Evolutionary conservation across 2,329 filamentous ascomycete genomes (phyloP), one percentile per base, ranked within the genome.

Genomic region (Lecanoromycetidae sp.): DNA sequence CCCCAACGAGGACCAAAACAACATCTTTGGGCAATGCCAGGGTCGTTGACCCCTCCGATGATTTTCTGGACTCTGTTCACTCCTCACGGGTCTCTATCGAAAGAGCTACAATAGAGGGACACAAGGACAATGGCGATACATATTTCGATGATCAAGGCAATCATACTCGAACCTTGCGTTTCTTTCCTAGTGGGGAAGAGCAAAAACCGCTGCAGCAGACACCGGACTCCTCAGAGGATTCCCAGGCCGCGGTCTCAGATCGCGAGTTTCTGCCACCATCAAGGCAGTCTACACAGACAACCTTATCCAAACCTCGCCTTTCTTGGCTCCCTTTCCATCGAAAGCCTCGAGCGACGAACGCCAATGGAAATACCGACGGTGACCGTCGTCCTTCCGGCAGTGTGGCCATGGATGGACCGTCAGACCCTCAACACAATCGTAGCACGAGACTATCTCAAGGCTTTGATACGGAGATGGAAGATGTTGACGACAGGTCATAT

Each of bases 71-170:
- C n/a, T 43, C 30, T 15, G 40, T 17, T 36, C 42, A 46, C n/a
- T 46, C 43, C 17, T 44, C 38, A 9, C 38, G 39, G 15, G 37
- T 36, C 15, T 52, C 50, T 20, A 30, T 49, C 27, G 43, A 47
- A 30, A 30, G 22, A 6, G 20, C 15, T 20, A 1, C 19, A 10
- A 39, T 20, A 7, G 13, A 29, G 3, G 36, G 22, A 20, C 25
- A 39, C 3, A 15, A 47, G 32, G 42, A 36, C 7, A 19, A 15
- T 4, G 32, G 34, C 7, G 5, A 23, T 27, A 35, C 1, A 5
- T 1, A 8, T 20, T n/a, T 8, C 17, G 12, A 20, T 10, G 25
- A 23, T 25, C 15, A n/a, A 4, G 35, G 23, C 30, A 9, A 17
- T n/a, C 35, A 9, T 19, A n/a, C n/a, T n/a, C n/a, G n/a, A n/a